A percentile compares a stretch with the other conserved stretches of the same genome.
phyloP scores from a whole-genome alignment of 352 stramenopile species.

The Phytopythium sindhum region DNA sequence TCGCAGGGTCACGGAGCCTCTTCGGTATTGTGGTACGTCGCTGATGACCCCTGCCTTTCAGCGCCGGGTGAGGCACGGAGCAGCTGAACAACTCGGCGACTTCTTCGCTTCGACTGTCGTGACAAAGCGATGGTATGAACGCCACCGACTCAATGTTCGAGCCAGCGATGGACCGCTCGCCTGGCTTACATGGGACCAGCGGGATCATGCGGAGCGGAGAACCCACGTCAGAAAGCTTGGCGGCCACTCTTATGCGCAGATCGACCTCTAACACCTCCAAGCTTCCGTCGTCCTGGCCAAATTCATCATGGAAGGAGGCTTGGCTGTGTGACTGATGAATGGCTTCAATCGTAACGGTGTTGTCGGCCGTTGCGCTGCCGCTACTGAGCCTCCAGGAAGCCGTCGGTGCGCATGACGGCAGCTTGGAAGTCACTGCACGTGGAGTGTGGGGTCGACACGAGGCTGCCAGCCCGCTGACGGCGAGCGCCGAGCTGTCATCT shows the following conservation, averaged over 20 bases:
- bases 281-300: background rate
- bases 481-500: background rate
- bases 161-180: background rate
- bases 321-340: background rate
- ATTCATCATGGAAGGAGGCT: background rate
- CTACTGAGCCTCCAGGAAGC: background rate
- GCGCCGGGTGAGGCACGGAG: background rate
- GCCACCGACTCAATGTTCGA: background rate
- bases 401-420: background rate
- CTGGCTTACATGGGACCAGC: constrained; percentile 11
- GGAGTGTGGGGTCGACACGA: background rate
- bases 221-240: constrained; percentile 8
- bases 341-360: background rate
- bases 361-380: background rate
- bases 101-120: constrained; percentile 40
- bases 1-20: background rate
- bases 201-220: constrained; percentile 34
- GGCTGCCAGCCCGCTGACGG: background rate
- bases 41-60: background rate
- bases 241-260: constrained; percentile 12
- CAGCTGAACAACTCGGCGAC: constrained; percentile 8
- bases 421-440: background rate
- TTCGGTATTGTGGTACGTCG: no score
- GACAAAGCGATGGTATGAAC: background rate
- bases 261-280: constrained; percentile 14